Evolutionary conservation across 352 stramenopile genomes (phyloP).

Genomic region (Saprolegnia diclina): DNA sequence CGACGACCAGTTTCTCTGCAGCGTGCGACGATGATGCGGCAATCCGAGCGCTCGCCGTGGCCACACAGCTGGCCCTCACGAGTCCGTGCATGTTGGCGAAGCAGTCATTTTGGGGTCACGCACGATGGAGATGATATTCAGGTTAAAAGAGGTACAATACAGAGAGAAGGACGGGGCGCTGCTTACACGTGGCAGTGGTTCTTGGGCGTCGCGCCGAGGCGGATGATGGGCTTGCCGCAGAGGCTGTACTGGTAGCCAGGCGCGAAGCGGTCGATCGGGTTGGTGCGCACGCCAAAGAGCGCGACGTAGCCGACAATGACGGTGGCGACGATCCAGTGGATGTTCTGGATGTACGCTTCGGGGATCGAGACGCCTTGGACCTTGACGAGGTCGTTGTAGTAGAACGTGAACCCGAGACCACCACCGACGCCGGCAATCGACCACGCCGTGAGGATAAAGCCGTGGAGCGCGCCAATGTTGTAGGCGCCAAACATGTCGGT

Average conservation of each 20-base stretch:
- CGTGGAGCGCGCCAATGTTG: constrained; percentile 30
- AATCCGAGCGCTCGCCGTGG: background rate
- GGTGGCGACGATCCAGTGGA: constrained; percentile 58
- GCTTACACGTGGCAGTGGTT: constrained; percentile 5
- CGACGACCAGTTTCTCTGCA: too few species aligned
- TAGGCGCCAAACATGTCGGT: constrained; percentile 31
- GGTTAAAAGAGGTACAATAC: background rate
- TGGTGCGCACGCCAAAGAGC: constrained; percentile 59
- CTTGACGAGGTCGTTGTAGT: constrained; percentile 36
- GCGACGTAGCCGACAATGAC: constrained; percentile 49
- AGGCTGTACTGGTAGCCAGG: constrained; percentile 56
- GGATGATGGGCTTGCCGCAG: constrained; percentile 48
- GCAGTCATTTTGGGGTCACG: too few species aligned
- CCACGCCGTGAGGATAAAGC: constrained; percentile 54
- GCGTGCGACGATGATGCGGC: too few species aligned
- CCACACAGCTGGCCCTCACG: too few species aligned
- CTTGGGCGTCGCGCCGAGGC: background rate
- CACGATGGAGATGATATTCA: background rate
- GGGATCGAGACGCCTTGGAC: constrained; percentile 32
- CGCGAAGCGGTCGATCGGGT: constrained; percentile 57
- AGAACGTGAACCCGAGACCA: constrained; percentile 62
- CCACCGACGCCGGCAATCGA: constrained; percentile 67
- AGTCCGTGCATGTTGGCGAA: too few species aligned
- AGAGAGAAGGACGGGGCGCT: background rate
- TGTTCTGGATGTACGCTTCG: constrained; percentile 59